Evolutionary conservation across 2,329 filamentous ascomycete genomes (phyloP), one percentile per base, ranked within the genome.

Genomic region (Cladosporium sp.): DNA sequence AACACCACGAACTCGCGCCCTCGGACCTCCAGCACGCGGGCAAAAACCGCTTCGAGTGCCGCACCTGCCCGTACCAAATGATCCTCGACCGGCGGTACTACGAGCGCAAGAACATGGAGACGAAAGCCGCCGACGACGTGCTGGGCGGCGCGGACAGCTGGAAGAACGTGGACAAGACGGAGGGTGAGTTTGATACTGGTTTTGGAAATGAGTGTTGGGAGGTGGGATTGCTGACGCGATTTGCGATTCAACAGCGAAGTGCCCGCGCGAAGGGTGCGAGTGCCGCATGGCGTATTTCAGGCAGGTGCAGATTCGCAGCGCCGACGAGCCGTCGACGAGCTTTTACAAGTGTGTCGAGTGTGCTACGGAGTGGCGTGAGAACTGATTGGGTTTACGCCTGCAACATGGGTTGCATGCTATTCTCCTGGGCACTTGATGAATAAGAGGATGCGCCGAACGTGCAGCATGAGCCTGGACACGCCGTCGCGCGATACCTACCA

Each of bases 281-380:
- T 89, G 89, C 58, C 79, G 83, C 56, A 83, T 89, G 74, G 93
- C 93, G 3, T 95, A 91, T 58, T 97, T 92, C 76, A 95, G 91
- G 76, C 89, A 95, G 77, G 84, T 97, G 62, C 93, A 98, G 79
- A 97, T 97, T 73, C 84, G 93, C 62, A 95, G 89, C 77, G 93
- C 93, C 49, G 93, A 98, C 74, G 93, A 98, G 78, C 93, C 93
- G 56, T 96, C 95, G 87, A 98, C 93, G 60, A 92, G 84, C 56
- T 97, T 97, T 72, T 95, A 86, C 74, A 93, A 90, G 66, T 76
- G 73, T 56, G 70, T 69, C 16, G 68, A 70, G 56, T 76, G 73
- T 55, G 65, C 63, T 5, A 68, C 70, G 45, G 70, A 75, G 52
- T 76, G 73, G 73, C 66, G 73, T 38, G 73, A 75, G 58, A 68